Evolutionary conservation across 805 yeast genomes (phyloP).

Genomic region (Candida koratica): DNA sequence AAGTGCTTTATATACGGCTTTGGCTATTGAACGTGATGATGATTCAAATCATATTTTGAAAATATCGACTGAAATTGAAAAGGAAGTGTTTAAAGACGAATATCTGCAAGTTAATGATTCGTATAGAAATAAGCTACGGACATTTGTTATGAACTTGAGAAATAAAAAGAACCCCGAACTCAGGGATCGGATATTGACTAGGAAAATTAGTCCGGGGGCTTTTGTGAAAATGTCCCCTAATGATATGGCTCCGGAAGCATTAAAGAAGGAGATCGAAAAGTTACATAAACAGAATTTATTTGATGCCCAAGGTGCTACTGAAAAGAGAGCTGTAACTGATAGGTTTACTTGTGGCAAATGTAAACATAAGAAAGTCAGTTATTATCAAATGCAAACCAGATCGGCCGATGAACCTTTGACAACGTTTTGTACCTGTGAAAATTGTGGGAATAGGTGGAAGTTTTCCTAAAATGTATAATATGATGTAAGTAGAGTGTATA

Average conservation of each 20-base stretch:
- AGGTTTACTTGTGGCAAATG: conserved; percentile 97
- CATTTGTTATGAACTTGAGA: conserved; percentile 80
- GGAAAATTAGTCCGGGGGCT: conserved; percentile 61
- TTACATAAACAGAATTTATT: conserved; percentile 84
- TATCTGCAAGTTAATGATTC: conserved; percentile 53
- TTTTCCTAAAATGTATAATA: conserved; percentile 54
- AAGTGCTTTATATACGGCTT: conserved; percentile 79
- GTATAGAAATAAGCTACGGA: conserved; percentile 80
- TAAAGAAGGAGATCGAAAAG: conserved; percentile 80
- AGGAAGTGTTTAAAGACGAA: conserved; percentile 60
- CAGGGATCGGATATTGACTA: conserved; percentile 60
- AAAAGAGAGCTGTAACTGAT: conserved; percentile 93
- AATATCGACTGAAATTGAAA: conserved; percentile 69
- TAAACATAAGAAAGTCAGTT: conserved; percentile 93
- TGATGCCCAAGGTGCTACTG: conserved; percentile 97
- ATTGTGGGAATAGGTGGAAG: conserved; percentile 97
- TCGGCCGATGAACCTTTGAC: conserved; percentile 99
- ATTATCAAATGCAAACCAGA: conserved; percentile 96
- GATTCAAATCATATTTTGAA: conserved; percentile 55
- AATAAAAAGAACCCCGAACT: conserved; percentile 87
- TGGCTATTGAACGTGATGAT: conserved; percentile 73
- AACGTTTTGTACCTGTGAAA: conserved; percentile 96
- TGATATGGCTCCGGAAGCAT: conserved; percentile 91
- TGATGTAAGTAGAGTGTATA: conserved; percentile 4
- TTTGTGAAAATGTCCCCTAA: conserved; percentile 83